Evolutionary conservation across 2,329 filamentous ascomycete species (phyloP).

Genomic region (Hortaea sp.): DNA sequence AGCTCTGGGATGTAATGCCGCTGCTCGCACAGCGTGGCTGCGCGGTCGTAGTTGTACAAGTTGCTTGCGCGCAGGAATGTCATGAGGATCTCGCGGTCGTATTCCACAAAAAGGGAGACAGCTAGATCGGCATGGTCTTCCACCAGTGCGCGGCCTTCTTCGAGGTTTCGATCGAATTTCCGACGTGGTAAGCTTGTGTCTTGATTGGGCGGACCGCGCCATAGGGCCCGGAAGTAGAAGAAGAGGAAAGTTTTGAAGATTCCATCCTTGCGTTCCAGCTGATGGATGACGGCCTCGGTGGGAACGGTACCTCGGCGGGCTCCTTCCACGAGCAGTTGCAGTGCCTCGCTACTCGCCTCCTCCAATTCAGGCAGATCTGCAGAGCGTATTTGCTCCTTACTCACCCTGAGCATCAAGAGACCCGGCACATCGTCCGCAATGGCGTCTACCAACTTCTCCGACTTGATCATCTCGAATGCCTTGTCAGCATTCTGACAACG

Average conservation of each 20-base stretch:
- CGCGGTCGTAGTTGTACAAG: conserved; percentile 76
- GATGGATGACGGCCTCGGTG: conserved; percentile 65
- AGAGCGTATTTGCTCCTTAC: conserved; percentile 53
- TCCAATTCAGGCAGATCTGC: conserved; percentile 55
- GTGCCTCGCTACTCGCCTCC: conserved; percentile 69
- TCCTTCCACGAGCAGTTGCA: conserved; percentile 79
- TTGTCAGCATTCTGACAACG: conserved; percentile 83
- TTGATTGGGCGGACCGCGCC: conserved; percentile 57
- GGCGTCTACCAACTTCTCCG: conserved; percentile 81
- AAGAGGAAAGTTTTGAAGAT: conserved; percentile 64
- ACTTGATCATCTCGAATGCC: conserved; percentile 74
- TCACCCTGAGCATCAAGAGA: conserved; percentile 79
- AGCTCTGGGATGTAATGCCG: conserved; percentile 79
- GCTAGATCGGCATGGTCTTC: conserved; percentile 78
- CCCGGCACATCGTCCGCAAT: conserved; percentile 80
- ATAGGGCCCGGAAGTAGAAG: conserved; percentile 82
- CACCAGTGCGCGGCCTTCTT: conserved; percentile 58
- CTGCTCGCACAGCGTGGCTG: conserved; percentile 67
- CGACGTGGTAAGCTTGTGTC: conserved; percentile 17
- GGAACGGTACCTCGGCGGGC: conserved; percentile 79
- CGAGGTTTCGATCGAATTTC: conserved; percentile 22
- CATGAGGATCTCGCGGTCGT: conserved; percentile 71
- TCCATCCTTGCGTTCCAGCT: conserved; percentile 56
- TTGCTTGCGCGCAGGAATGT: conserved; percentile 73
- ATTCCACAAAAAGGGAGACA: conserved; percentile 75